phyloP scores from a whole-genome alignment of 768 basidiomycete species.

The Lactarius indigo region DNA sequence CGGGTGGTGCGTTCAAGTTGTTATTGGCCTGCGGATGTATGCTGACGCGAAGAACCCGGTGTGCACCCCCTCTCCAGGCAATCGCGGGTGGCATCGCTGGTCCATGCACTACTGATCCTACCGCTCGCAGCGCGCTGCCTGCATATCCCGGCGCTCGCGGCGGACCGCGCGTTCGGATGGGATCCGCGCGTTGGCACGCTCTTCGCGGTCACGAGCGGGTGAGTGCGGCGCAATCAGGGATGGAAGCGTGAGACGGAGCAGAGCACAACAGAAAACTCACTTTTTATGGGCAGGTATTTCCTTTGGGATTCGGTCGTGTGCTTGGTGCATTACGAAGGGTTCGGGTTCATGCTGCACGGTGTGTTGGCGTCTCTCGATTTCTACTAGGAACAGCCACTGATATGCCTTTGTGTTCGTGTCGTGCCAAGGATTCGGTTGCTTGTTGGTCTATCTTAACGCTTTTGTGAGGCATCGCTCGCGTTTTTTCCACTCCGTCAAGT shows the following conservation, averaged over 20 bases:
- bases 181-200: conserved; percentile 53
- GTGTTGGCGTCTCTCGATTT: conserved; percentile 22
- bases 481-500: not conserved
- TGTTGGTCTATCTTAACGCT: conserved; percentile 60
- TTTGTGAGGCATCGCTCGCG: conserved; percentile 49
- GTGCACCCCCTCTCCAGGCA: conserved; percentile 44
- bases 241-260: not conserved
- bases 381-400: not conserved
- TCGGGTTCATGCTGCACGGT: conserved; percentile 80
- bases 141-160: conserved; percentile 41
- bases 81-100: conserved; percentile 67
- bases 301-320: conserved; percentile 81
- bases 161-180: conserved; percentile 79
- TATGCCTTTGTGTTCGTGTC: not conserved
- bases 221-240: conserved; percentile 25
- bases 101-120: conserved; percentile 66
- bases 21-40: not conserved
- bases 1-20: conserved; percentile 15
- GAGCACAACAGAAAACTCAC: not conserved
- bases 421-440: conserved; percentile 53
- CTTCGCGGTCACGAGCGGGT: conserved; percentile 72
- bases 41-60: not conserved
- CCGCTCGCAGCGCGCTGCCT: conserved; percentile 58
- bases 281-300: conserved; percentile 52
- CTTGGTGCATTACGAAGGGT: conserved; percentile 59